Base-by-base conservation (phyloP, 768 basidiomycete genomes). In the Fistulinella prunicolor region DNA sequence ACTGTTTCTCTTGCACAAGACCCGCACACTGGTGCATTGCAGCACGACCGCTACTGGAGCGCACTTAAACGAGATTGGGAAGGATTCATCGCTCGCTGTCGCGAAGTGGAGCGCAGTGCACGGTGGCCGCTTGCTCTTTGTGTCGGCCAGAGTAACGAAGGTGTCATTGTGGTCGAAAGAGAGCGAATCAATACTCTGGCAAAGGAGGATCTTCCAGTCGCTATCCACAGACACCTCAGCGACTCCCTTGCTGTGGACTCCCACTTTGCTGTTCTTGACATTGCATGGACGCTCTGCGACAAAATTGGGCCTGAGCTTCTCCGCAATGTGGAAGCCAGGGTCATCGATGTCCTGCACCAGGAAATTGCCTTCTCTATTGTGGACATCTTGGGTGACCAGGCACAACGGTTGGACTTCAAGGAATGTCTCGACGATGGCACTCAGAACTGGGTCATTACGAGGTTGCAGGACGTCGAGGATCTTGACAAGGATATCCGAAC, bases 51-150 rank as follows among this genome's bases (percentile, higher is more conserved):
- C 37, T 93, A 91, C 62, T 86, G 89, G 82, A 86, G 80, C 56
- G 83, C 86, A 0, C 67, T 96, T 57, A 94, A 90, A 65, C 73
- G 89, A 38, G 94, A 97, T 58, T 98, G 95, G 94, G 89, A 97
- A 61, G 93, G 94, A 3, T 94, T 97, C 59, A 83, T 94, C 51
- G 87, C 94, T 8, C 79, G 90, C 47, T 94, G 91, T 60, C 81
- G 88, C 44, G 91, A 93, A 54, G 75, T 94, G n/a, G 94, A 96
- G 68, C 84, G 89, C 36, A 82, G 82, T 51, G 87, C 86, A 28
- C 79, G 89, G 37, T 86, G 87, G 81, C 91, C 91, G 2, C 76
- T 92, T 22, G 76, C 76, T 14, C 74, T 92, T 29, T 84, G 81
- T 34, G 61, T 74, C 20, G 70, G 68, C 16, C 68, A 66, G 46